Conservation (phyloP, 1,284 basidiomycete genomes). For the Boletus semigastroideus region DNA sequence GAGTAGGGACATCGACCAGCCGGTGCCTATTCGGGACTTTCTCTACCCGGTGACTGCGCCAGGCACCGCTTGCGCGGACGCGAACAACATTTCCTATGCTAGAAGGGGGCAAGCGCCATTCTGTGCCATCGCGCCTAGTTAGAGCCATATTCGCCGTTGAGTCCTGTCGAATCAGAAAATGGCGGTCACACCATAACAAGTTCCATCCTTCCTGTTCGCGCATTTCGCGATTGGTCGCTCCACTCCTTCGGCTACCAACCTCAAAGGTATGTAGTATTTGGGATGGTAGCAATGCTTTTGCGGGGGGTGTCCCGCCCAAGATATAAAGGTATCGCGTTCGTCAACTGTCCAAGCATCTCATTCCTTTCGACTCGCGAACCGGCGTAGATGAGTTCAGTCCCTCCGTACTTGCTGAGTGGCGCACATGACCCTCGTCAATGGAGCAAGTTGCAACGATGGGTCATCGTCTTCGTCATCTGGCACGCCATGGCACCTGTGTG, state of each 20-base stretch:
- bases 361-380: background rate
- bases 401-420: conserved; percentile 16
- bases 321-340: conserved; percentile 20
- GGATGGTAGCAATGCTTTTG: background rate
- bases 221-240: conserved; percentile 25
- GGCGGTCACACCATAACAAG: background rate
- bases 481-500: conserved; percentile 31
- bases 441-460: conserved; percentile 30
- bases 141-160: background rate
- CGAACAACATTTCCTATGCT: conserved; percentile 7
- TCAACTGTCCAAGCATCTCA: background rate
- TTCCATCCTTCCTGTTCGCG: conserved; percentile 3
- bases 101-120: background rate
- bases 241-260: background rate
- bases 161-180: conserved; percentile 18
- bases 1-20: too few relatives aligned
- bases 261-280: background rate
- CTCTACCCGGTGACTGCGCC: conserved; percentile 2
- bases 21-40: background rate
- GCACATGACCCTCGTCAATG: conserved; percentile 28
- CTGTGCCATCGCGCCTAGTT: background rate
- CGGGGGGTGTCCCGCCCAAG: background rate
- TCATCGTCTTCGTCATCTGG: conserved; percentile 30
- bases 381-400: conserved; percentile 18
- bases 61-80: background rate